phyloP scores from a whole-genome alignment of 2,329 filamentous ascomycete species.

The Hypoxylon sp. region DNA sequence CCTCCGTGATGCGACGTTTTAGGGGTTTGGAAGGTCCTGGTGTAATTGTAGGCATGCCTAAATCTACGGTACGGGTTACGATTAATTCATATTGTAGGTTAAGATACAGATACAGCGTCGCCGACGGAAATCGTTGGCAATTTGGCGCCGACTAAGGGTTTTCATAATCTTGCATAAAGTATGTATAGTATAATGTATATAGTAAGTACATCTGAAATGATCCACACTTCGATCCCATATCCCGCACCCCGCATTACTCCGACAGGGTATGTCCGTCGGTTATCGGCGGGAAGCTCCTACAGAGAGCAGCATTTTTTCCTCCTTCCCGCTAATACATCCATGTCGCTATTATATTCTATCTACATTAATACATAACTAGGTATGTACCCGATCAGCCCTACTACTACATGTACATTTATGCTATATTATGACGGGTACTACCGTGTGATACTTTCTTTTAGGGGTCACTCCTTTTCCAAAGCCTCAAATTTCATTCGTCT shows the following conservation, averaged over 20 bases:
- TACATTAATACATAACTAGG: too few species aligned
- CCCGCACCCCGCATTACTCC: neutral
- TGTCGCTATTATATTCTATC: too few species aligned
- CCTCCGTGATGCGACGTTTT: constrained; percentile 38
- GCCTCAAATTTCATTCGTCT: too few species aligned
- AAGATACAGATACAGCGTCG: neutral
- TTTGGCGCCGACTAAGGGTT: neutral
- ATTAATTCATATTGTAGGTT: constrained; percentile 3
- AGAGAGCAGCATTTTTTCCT: neutral
- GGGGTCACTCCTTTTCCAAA: constrained; percentile 21
- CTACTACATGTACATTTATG: too few species aligned
- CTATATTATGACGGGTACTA: too few species aligned
- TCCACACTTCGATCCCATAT: neutral
- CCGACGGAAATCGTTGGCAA: constrained; percentile 49
- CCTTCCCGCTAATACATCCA: neutral
- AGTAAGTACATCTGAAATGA: too few species aligned
- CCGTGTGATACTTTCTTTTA: neutral
- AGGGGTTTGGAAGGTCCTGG: constrained; percentile 24
- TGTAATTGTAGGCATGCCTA: constrained; percentile 7
- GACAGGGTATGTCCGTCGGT: constrained; percentile 26
- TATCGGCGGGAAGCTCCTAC: constrained; percentile 21
- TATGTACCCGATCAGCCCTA: too few species aligned
- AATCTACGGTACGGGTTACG: constrained; percentile 2
- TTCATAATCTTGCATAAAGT: neutral
- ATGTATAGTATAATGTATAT: too few species aligned